These are phyloP conservation scores for Fonsecaea multimorphosa DNA, from an alignment of 2,329 filamentous ascomycete species.

Conservation along the genomic window DNA sequence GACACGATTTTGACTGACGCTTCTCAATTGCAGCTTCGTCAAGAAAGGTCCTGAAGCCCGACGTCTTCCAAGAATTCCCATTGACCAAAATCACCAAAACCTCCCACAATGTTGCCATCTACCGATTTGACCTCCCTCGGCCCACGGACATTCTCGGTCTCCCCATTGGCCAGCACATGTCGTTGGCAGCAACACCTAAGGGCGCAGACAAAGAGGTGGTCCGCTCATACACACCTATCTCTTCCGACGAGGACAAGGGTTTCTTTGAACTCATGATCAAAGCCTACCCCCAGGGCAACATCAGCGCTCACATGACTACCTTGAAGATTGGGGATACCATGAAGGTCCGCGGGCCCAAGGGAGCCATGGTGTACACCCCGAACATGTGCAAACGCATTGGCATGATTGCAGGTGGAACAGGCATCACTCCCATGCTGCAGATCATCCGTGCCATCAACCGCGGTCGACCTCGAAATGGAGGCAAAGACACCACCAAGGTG, in stretches of 20 bases:
- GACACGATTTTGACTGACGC: conserved; percentile 7
- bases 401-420: conserved; percentile 97
- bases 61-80: conserved; percentile 87
- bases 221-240: conserved; percentile 90
- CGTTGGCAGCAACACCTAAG: conserved; percentile 81
- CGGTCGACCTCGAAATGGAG: conserved; percentile 67
- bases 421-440: conserved; percentile 98
- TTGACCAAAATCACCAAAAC: conserved; percentile 94
- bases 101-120: conserved; percentile 98
- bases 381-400: conserved; percentile 97
- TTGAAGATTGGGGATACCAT: conserved; percentile 85
- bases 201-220: conserved; percentile 82
- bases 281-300: conserved; percentile 96
- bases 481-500: conserved; percentile 84
- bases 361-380: conserved; percentile 94
- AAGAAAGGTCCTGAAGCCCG: conserved; percentile 84
- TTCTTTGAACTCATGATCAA: conserved; percentile 98
- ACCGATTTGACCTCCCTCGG: conserved; percentile 86
- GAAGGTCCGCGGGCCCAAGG: conserved; percentile 92
- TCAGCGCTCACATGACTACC: conserved; percentile 87
- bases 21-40: conserved; percentile 60
- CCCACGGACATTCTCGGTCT: conserved; percentile 85
- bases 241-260: conserved; percentile 84
- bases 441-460: conserved; percentile 88
- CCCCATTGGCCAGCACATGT: conserved; percentile 98